phyloP scores from a whole-genome alignment of 371 early-diverging fungal genomes.

The Mortierella sp. region DNA sequence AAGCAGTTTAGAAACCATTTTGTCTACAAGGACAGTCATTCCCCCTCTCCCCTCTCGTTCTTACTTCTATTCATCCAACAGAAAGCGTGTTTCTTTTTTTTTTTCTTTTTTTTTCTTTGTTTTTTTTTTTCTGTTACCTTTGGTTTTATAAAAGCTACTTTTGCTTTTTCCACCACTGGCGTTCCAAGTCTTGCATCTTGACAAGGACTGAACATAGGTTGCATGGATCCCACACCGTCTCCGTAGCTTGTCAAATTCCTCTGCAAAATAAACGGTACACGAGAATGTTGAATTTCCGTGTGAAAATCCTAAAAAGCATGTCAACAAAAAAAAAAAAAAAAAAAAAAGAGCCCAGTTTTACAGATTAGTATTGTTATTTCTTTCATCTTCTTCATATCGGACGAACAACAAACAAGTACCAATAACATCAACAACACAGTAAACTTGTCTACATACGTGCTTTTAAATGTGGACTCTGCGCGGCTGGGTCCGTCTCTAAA shows the following conservation, averaged over 20 bases:
- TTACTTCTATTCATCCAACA: neutral
- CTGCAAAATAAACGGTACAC: conserved; percentile 88
- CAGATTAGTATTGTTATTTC: too few relatives aligned
- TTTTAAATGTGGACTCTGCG: conserved; percentile 42
- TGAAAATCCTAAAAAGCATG: conserved; percentile 63
- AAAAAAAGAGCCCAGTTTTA: too few relatives aligned
- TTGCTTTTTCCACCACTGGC: conserved; percentile 87
- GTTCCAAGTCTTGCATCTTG: conserved; percentile 82
- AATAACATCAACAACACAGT: neutral
- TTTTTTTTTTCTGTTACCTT: too few relatives aligned
- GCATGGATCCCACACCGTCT: conserved; percentile 82
- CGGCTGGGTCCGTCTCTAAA: conserved; percentile 11
- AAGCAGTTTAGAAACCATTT: neutral
- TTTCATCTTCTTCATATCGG: too few relatives aligned
- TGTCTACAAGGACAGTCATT: neutral
- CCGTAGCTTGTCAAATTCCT: conserved; percentile 88
- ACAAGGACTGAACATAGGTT: conserved; percentile 78
- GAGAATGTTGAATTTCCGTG: conserved; percentile 77
- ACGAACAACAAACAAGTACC: too few relatives aligned
- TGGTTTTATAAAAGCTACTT: conserved; percentile 70
- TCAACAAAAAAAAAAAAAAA: neutral
- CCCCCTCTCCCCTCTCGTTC: neutral
- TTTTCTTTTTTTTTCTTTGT: too few relatives aligned
- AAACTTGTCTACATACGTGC: conserved; percentile 31
- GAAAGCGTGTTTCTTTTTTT: too few relatives aligned